These are phyloP conservation scores for Crepidotus sp. DNA, from an alignment of 1,284 basidiomycete genomes.

Conservation along the genomic window DNA sequence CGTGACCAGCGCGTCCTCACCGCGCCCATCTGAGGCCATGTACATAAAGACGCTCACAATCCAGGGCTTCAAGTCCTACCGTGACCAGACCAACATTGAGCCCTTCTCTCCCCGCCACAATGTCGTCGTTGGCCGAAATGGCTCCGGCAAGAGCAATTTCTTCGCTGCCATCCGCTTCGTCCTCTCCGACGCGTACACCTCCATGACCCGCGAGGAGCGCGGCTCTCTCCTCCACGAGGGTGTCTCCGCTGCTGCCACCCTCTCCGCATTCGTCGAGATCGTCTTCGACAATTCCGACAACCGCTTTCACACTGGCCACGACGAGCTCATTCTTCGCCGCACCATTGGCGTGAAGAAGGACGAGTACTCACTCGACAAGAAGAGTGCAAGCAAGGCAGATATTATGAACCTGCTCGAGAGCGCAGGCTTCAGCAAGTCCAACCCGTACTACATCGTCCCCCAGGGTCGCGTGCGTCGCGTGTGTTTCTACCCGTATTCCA, in stretches of 20 bases:
- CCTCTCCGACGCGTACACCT: slow-evolving; percentile 94
- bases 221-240: slow-evolving; percentile 92
- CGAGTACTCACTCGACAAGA: slow-evolving; percentile 95
- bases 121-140: slow-evolving; percentile 92
- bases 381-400: slow-evolving; percentile 92
- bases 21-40: too few species aligned
- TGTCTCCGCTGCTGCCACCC: slow-evolving; percentile 77
- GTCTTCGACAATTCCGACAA: slow-evolving; percentile 86
- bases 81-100: slow-evolving; percentile 77
- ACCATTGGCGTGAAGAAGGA: slow-evolving; percentile 99
- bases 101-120: slow-evolving; percentile 82
- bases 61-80: slow-evolving; percentile 95
- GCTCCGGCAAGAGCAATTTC: slow-evolving; percentile 95
- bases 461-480: slow-evolving; percentile 78
- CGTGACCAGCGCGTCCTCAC: slow-evolving; percentile 1
- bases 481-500: not conserved
- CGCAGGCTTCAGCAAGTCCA: slow-evolving; percentile 94
- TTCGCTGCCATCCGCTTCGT: slow-evolving; percentile 97
- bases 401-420: slow-evolving; percentile 94
- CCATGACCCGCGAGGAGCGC: slow-evolving; percentile 89
- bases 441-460: slow-evolving; percentile 99
- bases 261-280: slow-evolving; percentile 89
- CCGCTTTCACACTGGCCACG: slow-evolving; percentile 82
- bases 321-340: slow-evolving; percentile 78
- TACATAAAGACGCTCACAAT: slow-evolving; percentile 90